These are phyloP conservation scores for Arthroderma uncinatum DNA, from an alignment of 2,329 filamentous ascomycete genomes.

Conservation along the genomic window DNA sequence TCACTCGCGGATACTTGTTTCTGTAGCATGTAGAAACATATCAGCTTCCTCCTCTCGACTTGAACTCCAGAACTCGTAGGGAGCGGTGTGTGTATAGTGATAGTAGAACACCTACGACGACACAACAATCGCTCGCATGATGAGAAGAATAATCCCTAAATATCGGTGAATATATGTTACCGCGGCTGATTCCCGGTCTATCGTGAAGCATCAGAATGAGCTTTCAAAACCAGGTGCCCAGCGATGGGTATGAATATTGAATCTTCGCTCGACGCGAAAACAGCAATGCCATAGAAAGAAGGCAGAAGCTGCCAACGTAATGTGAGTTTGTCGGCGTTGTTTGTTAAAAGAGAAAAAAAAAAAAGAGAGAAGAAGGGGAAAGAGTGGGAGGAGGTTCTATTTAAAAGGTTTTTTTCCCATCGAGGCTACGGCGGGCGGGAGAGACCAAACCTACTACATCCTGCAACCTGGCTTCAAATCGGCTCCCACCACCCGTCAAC, in stretches of 20 bases:
- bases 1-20: not conserved
- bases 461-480: constrained; percentile 38
- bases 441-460: constrained; percentile 23
- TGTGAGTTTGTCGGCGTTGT: constrained; percentile 46
- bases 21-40: too few relatives aligned
- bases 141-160: not conserved
- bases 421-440: constrained; percentile 24
- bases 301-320: constrained; percentile 49
- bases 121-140: too few relatives aligned
- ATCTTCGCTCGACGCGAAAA: constrained; percentile 62
- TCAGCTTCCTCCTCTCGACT: too few relatives aligned
- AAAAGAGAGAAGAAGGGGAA: constrained; percentile 23
- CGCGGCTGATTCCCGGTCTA: constrained; percentile 62
- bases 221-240: constrained; percentile 60
- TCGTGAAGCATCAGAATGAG: constrained; percentile 52
- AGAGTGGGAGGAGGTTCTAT: constrained; percentile 11
- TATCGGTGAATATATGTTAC: constrained; percentile 39
- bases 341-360: constrained; percentile 30
- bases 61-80: too few relatives aligned
- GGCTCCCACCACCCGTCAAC: constrained; percentile 14
- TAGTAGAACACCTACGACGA: too few relatives aligned
- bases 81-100: too few relatives aligned
- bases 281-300: constrained; percentile 42
- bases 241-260: constrained; percentile 46
- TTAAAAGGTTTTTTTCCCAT: not conserved